Base-by-base conservation (phyloP, 805 yeast species). In the Cyberlindnera mycetangii region DNA sequence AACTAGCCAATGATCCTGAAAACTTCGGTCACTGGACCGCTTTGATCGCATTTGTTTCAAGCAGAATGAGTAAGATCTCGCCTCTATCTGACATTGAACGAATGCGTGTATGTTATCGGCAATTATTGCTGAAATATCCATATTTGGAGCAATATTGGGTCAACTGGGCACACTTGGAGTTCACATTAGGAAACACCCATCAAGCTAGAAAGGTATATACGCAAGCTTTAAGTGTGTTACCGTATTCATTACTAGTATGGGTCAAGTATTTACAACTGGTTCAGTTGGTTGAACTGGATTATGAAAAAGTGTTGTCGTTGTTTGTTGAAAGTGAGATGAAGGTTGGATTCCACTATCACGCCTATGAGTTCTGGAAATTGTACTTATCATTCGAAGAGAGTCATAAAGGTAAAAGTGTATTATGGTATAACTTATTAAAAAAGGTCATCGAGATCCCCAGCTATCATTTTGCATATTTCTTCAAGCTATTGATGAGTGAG, bases 131-230 rank as follows among this genome's bases (percentile, higher is more conserved):
- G 1, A 67, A 69, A 37, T 80, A 62, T 52, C 86, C 87, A 0
- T 57, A 64, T 5, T 59, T 74, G 24, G 78, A 73, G 49, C 75
- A 74, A 36, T 77, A 77, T 53, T 81, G 86, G 86, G 61, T 76
- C n/a, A 66, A 72, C 31, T 78, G 65, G 56, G 83, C 84, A 0
- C 54, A 61, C 4, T 64, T 72, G 69, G 74, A 72, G 50, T 74
- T 69, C 50, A 62, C 60, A 25, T 55, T 76, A 24, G 80, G 79
- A 1, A 54, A 67, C 39, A 67, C 76, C 1, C 62, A 60, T 0
- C 44, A 48, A 3, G 70, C 78, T 2, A 58, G 59, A 2, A 48
- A 45, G 2, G 58, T 77, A 2, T 79, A 65, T 50, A 48, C 62
- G 24, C 50, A 63, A n/a, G 71, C 74, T 1, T 55, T 82, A 27